Evolutionary conservation across 2,329 filamentous ascomycete species (phyloP).

Genomic region (Pestalotiopsis sp.): DNA sequence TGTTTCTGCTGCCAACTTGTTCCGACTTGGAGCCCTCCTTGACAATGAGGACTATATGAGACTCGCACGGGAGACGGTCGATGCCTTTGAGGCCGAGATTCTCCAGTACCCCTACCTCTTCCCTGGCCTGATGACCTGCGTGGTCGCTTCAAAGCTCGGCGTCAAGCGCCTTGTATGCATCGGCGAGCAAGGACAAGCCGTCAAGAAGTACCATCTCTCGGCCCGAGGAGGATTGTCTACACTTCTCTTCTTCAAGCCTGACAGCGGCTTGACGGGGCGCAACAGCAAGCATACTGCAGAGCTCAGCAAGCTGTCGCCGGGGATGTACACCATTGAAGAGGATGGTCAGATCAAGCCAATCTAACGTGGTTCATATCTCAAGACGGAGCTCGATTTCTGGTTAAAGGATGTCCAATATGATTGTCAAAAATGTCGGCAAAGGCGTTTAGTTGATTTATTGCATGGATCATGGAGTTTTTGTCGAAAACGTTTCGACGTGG

Average conservation of each 20-base stretch:
- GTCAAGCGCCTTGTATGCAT: conserved; percentile 42
- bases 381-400: neutral
- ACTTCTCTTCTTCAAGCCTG: conserved; percentile 16
- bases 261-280: neutral
- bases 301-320: neutral
- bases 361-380: neutral
- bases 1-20: conserved; percentile 82
- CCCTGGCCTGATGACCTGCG: conserved; percentile 72
- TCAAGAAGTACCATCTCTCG: conserved; percentile 20
- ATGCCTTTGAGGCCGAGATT: conserved; percentile 87
- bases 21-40: conserved; percentile 72
- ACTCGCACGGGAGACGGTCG: conserved; percentile 71
- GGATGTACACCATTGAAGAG: conserved; percentile 1
- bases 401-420: neutral
- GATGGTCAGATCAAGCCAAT: neutral
- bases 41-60: conserved; percentile 48
- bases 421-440: neutral
- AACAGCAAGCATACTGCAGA: neutral
- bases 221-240: conserved; percentile 30
- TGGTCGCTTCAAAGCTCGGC: conserved; percentile 75
- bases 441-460: conserved; percentile 3
- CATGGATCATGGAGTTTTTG: neutral
- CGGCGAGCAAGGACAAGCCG: conserved; percentile 12
- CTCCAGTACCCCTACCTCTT: conserved; percentile 93
- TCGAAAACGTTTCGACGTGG: neutral